These are phyloP conservation scores for Croton laevigatus DNA, from an alignment of 441 rosid genomes.

Conservation along the genomic window DNA sequence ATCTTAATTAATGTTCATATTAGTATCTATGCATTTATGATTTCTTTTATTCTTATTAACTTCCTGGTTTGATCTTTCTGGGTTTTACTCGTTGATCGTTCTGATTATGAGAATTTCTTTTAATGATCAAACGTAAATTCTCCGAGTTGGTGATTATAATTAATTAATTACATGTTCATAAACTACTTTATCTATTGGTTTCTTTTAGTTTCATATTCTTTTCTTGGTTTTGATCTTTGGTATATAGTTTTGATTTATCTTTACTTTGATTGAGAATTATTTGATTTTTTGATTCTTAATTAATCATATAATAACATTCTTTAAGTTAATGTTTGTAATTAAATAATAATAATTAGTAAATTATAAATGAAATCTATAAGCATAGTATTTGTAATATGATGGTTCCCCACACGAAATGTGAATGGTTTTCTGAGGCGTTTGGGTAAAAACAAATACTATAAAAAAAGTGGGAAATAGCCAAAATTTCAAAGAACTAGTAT, in stretches of 20 bases:
- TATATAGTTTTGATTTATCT: background rate
- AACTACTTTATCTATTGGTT: background rate
- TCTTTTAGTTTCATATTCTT: background rate
- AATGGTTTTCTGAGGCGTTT: background rate
- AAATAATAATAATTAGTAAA: background rate
- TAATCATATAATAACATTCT: background rate
- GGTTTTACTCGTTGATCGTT: too few relatives aligned
- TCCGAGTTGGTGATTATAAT: too few relatives aligned
- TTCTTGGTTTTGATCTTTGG: background rate
- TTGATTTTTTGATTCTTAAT: background rate
- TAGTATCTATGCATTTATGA: too few relatives aligned
- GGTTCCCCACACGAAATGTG: background rate
- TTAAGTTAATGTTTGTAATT: background rate
- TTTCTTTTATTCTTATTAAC: background rate
- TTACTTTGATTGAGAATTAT: background rate
- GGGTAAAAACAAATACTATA: background rate
- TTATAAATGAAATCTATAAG: background rate
- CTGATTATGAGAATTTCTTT: too few relatives aligned
- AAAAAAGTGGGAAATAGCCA: background rate
- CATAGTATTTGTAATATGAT: background rate
- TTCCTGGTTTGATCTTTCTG: background rate
- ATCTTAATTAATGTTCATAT: conserved; percentile 3
- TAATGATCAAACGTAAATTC: too few relatives aligned
- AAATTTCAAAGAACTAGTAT: too few relatives aligned
- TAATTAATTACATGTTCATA: too few relatives aligned